Evolutionary conservation across 2,329 filamentous ascomycete species (phyloP).

Genomic region (Talaromyces rugulosus): DNA sequence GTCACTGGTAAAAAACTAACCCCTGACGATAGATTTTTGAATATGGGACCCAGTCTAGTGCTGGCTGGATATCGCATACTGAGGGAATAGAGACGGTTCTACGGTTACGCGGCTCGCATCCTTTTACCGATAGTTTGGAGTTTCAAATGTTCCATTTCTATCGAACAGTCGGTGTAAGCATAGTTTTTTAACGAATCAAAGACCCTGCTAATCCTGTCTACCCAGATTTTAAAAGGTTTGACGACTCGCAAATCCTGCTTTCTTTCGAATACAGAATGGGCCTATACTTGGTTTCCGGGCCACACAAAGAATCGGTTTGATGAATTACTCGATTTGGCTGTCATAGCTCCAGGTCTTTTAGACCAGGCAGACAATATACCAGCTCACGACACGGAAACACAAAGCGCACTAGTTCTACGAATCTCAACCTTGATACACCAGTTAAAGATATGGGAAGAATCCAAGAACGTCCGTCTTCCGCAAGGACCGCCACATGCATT

Average conservation of each 20-base stretch:
- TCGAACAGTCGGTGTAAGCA: constrained; percentile 6
- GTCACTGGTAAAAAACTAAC: not conserved
- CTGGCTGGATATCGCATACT: constrained; percentile 6
- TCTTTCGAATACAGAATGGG: constrained; percentile 8
- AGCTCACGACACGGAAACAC: not conserved
- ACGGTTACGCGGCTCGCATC: not conserved
- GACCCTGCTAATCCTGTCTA: not conserved
- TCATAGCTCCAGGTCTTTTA: constrained; percentile 1
- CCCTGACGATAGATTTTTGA: constrained; percentile 1
- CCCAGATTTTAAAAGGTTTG: constrained; percentile 4
- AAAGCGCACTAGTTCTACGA: not conserved
- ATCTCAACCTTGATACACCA: not conserved
- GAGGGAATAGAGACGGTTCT: constrained; percentile 5
- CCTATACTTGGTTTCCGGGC: not conserved
- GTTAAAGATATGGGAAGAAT: constrained; percentile 2
- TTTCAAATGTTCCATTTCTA: constrained; percentile 9
- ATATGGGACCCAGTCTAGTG: constrained; percentile 5
- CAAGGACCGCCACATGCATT: constrained; percentile 3
- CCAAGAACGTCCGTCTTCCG: not conserved
- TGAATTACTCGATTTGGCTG: constrained; percentile 8
- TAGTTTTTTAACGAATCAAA: not conserved
- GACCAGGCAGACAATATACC: not conserved
- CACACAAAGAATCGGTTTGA: constrained; percentile 3
- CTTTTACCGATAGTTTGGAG: not conserved
- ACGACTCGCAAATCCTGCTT: constrained; percentile 3